Conservation (phyloP, 1,284 basidiomycete species). For the Moniliella sp. region DNA sequence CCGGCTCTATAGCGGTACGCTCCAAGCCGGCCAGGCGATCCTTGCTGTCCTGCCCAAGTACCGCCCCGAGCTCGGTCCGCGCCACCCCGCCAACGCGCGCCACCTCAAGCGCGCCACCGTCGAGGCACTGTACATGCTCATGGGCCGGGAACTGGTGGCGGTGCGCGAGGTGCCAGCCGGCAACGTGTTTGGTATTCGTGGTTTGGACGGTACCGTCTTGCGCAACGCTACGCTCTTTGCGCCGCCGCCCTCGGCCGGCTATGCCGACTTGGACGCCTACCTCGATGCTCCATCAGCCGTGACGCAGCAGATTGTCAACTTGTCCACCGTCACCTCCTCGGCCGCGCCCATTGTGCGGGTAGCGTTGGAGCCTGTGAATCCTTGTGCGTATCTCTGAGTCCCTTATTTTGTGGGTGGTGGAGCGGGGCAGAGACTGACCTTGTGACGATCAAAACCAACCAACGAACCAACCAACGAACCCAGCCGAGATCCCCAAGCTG, state of each 20-base stretch:
- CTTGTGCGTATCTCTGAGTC: constrained; percentile 38
- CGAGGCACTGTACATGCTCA: constrained; percentile 77
- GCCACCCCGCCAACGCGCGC: constrained; percentile 44
- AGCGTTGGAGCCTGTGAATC: constrained; percentile 66
- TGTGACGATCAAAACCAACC: neutral
- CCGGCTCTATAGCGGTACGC: constrained; percentile 69
- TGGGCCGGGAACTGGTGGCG: constrained; percentile 75
- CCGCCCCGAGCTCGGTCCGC: constrained; percentile 46
- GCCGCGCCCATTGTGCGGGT: constrained; percentile 74
- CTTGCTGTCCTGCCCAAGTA: constrained; percentile 70
- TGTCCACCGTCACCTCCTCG: constrained; percentile 22
- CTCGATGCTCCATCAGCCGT: neutral
- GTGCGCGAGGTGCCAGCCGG: constrained; percentile 73
- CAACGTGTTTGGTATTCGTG: constrained; percentile 79
- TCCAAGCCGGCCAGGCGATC: constrained; percentile 48
- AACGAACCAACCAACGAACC: neutral
- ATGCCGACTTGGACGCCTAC: constrained; percentile 4
- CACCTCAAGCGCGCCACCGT: constrained; percentile 48
- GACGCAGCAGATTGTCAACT: constrained; percentile 14
- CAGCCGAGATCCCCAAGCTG: constrained; percentile 65
- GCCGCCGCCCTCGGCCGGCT: constrained; percentile 4
- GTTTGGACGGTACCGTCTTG: constrained; percentile 70
- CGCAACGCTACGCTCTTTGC: constrained; percentile 75
- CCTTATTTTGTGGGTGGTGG: too few relatives aligned
- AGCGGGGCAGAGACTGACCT: neutral